Conservation (phyloP, 1,284 basidiomycete species). For the Ceratobasidium sp. region DNA sequence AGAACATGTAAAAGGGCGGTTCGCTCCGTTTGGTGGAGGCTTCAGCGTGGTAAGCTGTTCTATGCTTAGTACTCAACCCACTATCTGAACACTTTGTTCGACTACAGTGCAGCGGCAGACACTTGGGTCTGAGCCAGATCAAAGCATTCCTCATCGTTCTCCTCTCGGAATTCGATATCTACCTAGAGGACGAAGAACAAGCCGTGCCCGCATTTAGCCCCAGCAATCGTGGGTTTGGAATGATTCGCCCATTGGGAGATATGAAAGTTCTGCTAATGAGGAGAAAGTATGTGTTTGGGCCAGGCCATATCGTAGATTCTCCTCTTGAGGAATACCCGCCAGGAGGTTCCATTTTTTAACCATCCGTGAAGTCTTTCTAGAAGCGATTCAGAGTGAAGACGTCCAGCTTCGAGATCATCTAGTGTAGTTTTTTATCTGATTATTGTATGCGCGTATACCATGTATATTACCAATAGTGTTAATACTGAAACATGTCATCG, state of each 20-base stretch:
- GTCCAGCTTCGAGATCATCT: too few species aligned
- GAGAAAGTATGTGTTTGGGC: background rate
- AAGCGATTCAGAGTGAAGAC: too few species aligned
- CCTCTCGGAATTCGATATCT: constrained; percentile 12
- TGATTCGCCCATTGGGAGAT: constrained; percentile 35
- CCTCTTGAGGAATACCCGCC: too few species aligned
- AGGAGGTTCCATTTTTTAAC: background rate
- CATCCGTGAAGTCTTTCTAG: too few species aligned
- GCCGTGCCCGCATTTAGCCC: constrained; percentile 14
- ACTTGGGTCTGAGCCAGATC: constrained; percentile 39
- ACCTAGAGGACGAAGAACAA: background rate
- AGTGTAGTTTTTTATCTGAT: too few species aligned
- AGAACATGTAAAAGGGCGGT: constrained; percentile 24
- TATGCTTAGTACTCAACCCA: too few species aligned
- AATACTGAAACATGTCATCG: too few species aligned
- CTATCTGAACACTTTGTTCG: too few species aligned
- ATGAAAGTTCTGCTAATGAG: constrained; percentile 3
- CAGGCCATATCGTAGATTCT: too few species aligned
- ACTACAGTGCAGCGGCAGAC: constrained; percentile 46
- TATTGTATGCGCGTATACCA: too few species aligned
- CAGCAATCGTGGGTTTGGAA: constrained; percentile 34
- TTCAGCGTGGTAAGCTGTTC: constrained; percentile 38
- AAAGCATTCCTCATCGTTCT: constrained; percentile 29
- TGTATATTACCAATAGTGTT: too few species aligned
- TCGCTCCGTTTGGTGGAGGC: constrained; percentile 48